Evolutionary conservation across 2,329 filamentous ascomycete genomes (phyloP).

Genomic region (Fusarium luffae): DNA sequence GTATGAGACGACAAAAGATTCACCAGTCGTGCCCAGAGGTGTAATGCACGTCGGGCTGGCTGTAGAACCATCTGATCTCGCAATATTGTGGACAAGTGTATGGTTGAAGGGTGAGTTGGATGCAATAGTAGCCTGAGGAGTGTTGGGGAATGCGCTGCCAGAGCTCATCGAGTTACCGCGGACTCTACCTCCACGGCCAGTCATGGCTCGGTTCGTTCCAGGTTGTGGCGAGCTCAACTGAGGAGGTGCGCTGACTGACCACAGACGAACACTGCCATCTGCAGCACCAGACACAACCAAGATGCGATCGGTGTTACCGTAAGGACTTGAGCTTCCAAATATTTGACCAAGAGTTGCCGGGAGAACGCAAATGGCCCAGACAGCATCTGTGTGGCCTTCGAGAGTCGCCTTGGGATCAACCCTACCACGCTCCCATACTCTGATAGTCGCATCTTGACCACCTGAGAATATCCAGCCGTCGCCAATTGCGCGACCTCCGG

Average conservation of each 20-base stretch:
- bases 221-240: slow-evolving; percentile 85
- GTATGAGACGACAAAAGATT: slow-evolving; percentile 93
- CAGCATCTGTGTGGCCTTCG: slow-evolving; percentile 93
- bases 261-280: slow-evolving; percentile 91
- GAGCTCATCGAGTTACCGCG: slow-evolving; percentile 94
- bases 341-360: slow-evolving; percentile 83
- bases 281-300: slow-evolving; percentile 91
- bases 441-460: slow-evolving; percentile 90
- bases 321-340: slow-evolving; percentile 79
- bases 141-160: slow-evolving; percentile 89
- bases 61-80: slow-evolving; percentile 70
- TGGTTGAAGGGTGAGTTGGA: slow-evolving; percentile 88
- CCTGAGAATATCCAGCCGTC: slow-evolving; percentile 99
- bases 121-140: slow-evolving; percentile 87
- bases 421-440: slow-evolving; percentile 94
- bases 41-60: slow-evolving; percentile 91
- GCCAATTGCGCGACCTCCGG: slow-evolving; percentile 85
- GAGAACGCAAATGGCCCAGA: slow-evolving; percentile 94
- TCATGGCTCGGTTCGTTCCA: slow-evolving; percentile 67
- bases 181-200: slow-evolving; percentile 75
- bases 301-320: slow-evolving; percentile 85
- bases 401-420: slow-evolving; percentile 96
- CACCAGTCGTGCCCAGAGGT: slow-evolving; percentile 83
- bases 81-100: slow-evolving; percentile 87
- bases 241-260: slow-evolving; percentile 92